Conservation (phyloP, 345 rosid genomes). For the Trapa incisa region DNA sequence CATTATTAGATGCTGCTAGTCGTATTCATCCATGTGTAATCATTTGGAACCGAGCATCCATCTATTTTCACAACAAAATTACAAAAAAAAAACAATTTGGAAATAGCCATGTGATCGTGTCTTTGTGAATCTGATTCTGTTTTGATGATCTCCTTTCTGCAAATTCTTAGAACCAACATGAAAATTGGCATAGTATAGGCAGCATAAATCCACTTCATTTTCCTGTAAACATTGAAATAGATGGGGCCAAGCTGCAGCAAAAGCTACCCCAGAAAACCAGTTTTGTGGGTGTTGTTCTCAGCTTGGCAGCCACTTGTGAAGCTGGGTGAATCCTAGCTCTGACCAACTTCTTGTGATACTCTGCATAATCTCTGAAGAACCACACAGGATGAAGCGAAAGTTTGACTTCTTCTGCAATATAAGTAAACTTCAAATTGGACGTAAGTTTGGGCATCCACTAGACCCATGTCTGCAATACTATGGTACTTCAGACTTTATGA, state of each 20-base stretch:
- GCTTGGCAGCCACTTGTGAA: not conserved
- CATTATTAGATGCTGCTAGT: not conserved
- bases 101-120: not conserved
- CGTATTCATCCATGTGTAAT: not conserved
- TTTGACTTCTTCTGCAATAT: not conserved
- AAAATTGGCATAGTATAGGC: too few relatives aligned
- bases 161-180: too few relatives aligned
- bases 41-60: not conserved
- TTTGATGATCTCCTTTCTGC: too few relatives aligned
- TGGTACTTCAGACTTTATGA: not conserved
- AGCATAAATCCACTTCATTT: slow-evolving; percentile 20
- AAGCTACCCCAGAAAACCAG: slow-evolving; percentile 24
- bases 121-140: not conserved
- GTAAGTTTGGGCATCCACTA: slow-evolving; percentile 42
- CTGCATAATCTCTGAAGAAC: slow-evolving; percentile 68
- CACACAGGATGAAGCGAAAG: not conserved
- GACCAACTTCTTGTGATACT: slow-evolving; percentile 74
- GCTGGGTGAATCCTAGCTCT: slow-evolving; percentile 46
- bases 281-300: slow-evolving; percentile 12
- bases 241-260: slow-evolving; percentile 30
- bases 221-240: slow-evolving; percentile 29
- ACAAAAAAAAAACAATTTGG: not conserved
- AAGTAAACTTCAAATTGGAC: not conserved
- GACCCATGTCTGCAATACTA: slow-evolving; percentile 32
- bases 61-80: not conserved